Evolutionary conservation across 192 early-diverging fungal genomes (phyloP), one percentile per base, ranked within the genome.

Genomic region (Neocallimastix lanati): DNA sequence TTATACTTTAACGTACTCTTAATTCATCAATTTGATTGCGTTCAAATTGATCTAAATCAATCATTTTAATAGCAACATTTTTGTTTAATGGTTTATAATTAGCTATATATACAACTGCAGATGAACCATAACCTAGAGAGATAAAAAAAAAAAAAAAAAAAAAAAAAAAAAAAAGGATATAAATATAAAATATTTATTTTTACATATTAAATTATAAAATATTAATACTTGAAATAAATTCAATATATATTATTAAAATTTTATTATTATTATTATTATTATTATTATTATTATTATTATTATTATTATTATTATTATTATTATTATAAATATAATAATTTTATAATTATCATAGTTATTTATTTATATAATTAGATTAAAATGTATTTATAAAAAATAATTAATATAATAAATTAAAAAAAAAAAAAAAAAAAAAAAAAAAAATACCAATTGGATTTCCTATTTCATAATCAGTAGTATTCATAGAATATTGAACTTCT

Each of bases 21-120:
- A 96, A 87, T 84, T 96, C 94, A 82, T 96, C 94, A 81, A 96
- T 96, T 83, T 96, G 94, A 82, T 93, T 93, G 28, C 94, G 84
- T 80, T 95, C 93, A 91, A 96, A 96, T 87, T 90, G 90, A 82
- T 96, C 94, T 80, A 96, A 84, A 82, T 96, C 94, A 83, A 96
- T 95, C 80, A 94, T 90, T 80, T 96, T 96, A 77, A 95, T 88
- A 12, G 92, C 92, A 28, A 95, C 90, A 28, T 85, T 81, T 80
- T 87, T 91, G 78, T 89, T 88, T 15, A 86, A 80, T 0, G 94
- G 93, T 78, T 90, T 90, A 81, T 94, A 94, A 78, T 88, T 86
- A 21, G 94, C 94, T 77, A 86, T 87, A 83, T 95, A 94, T 2
- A 96, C 94, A 28, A 92, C 85, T 12, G 94, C 94, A 28, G 94